A percentile compares a stretch with the other conserved stretches of the same genome.
Conservation (phyloP, 495 filamentous ascomycete genomes). For the Penicillium canariense region DNA sequence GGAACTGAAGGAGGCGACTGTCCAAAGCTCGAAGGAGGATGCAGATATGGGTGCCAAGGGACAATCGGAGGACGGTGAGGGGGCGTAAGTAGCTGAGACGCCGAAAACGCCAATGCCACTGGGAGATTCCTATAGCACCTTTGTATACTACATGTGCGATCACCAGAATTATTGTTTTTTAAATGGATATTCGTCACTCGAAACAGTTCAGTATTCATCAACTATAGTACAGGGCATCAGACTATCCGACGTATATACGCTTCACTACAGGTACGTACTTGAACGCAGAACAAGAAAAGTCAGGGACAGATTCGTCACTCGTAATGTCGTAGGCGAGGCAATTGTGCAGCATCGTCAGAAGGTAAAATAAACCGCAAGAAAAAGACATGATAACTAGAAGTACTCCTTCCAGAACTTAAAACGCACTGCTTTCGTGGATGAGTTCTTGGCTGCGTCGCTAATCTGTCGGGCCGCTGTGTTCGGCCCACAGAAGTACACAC, state of each 20-base stretch:
- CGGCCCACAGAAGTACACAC: slow-evolving; percentile 97
- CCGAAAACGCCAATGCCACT: too few relatives aligned
- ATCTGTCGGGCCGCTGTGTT: slow-evolving; percentile 81
- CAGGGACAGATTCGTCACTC: slow-evolving; percentile 22
- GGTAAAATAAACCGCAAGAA: background rate
- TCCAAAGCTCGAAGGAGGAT: background rate
- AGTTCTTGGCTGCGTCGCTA: slow-evolving; percentile 68
- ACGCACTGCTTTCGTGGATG: slow-evolving; percentile 70
- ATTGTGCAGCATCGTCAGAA: background rate
- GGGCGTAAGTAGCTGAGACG: background rate
- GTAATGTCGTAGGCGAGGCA: slow-evolving; percentile 19
- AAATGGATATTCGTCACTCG: too few relatives aligned
- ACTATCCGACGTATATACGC: slow-evolving; percentile 7
- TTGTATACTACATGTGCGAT: too few relatives aligned
- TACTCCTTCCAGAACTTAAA: slow-evolving; percentile 99
- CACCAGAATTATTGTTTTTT: background rate
- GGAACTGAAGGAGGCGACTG: background rate
- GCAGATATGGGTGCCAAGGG: background rate
- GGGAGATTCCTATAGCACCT: too few relatives aligned
- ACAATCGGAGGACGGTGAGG: background rate
- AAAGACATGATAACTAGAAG: slow-evolving; percentile 37
- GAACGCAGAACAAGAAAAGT: background rate
- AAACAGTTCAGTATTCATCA: background rate
- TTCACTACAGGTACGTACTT: background rate
- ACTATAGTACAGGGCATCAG: slow-evolving; percentile 21